Conservation (phyloP, 108 stramenopile species). For the Conticribra guillardii region DNA sequence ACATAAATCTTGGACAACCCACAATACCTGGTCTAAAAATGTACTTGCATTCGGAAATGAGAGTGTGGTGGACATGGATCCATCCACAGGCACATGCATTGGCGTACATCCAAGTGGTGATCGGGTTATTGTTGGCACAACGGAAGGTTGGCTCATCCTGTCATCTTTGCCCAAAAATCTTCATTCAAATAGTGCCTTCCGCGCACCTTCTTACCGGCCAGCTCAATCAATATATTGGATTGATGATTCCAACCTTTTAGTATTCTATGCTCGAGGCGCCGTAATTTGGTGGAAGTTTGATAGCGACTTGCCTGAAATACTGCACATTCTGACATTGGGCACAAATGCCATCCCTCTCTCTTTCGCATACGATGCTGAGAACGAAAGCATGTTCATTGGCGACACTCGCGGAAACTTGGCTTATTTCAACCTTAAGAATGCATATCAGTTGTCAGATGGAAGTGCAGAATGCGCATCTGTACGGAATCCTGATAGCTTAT, state of each 20-base stretch:
- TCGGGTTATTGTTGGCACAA: slow-evolving; percentile 60
- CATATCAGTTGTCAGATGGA: neutral
- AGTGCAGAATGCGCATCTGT: slow-evolving; percentile 1
- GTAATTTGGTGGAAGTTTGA: slow-evolving; percentile 58
- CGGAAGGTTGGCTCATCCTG: slow-evolving; percentile 61
- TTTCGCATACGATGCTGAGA: slow-evolving; percentile 48
- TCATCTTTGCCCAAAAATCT: neutral
- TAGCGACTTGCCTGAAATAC: slow-evolving; percentile 3
- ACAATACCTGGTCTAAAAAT: slow-evolving; percentile 52
- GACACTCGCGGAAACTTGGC: slow-evolving; percentile 73
- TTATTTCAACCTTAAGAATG: slow-evolving; percentile 45
- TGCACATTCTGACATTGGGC: slow-evolving; percentile 35
- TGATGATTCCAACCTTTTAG: slow-evolving; percentile 45
- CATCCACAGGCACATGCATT: slow-evolving; percentile 63
- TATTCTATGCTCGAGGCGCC: slow-evolving; percentile 64
- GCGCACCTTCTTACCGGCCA: slow-evolving; percentile 35
- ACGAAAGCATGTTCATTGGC: slow-evolving; percentile 55
- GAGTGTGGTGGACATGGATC: slow-evolving; percentile 23
- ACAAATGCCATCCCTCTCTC: slow-evolving; percentile 63
- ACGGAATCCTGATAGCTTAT: slow-evolving; percentile 13
- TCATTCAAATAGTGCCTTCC: slow-evolving; percentile 15
- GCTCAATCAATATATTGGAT: slow-evolving; percentile 65
- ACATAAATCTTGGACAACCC: slow-evolving; percentile 35
- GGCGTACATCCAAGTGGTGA: slow-evolving; percentile 29
- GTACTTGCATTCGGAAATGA: slow-evolving; percentile 12